Percentiles rank a stretch among this genome's conserved stretches.
phyloP scores from a whole-genome alignment of 1,284 basidiomycete genomes.

The Cryptococcus sp. region DNA sequence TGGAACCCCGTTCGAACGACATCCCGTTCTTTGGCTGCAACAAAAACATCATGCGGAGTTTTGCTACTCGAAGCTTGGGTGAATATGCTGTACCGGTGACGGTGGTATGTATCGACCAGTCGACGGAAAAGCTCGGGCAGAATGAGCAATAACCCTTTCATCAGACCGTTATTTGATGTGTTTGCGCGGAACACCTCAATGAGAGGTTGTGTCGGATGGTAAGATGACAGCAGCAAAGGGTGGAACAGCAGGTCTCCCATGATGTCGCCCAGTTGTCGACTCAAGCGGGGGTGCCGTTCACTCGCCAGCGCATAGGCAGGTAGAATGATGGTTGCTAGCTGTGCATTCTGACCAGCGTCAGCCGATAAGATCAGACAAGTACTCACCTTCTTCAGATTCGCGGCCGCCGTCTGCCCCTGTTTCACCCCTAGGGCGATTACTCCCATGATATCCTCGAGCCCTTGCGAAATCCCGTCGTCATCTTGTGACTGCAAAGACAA shows the following conservation, averaged over 20 bases:
- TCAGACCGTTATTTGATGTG: background rate
- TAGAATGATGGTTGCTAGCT: conserved; percentile 22
- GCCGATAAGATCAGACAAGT: background rate
- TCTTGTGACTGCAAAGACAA: background rate
- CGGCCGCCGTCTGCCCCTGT: conserved; percentile 5
- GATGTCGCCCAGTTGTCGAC: conserved; percentile 14
- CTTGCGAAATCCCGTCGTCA: background rate
- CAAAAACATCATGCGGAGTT: conserved; percentile 36
- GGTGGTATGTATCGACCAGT: conserved; percentile 26
- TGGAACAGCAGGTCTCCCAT: conserved; percentile 32
- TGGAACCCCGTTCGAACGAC: conserved; percentile 29
- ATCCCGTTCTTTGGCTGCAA: conserved; percentile 37
- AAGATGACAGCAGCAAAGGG: conserved; percentile 24
- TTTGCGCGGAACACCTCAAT: background rate
- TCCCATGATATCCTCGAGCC: background rate
- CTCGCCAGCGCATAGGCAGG: conserved; percentile 23
- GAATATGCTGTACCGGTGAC: conserved; percentile 37
- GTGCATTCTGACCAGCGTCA: conserved; percentile 24
- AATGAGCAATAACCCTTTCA: conserved; percentile 3
- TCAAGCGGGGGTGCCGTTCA: conserved; percentile 19
- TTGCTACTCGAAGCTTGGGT: conserved; percentile 31
- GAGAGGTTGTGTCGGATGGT: conserved; percentile 23
- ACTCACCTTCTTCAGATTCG: conserved; percentile 38
- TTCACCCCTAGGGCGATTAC: conserved; percentile 4
- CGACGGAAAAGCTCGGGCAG: conserved; percentile 28